Base-by-base conservation (phyloP, 805 yeast species). In the Teunomyces cretensis region DNA sequence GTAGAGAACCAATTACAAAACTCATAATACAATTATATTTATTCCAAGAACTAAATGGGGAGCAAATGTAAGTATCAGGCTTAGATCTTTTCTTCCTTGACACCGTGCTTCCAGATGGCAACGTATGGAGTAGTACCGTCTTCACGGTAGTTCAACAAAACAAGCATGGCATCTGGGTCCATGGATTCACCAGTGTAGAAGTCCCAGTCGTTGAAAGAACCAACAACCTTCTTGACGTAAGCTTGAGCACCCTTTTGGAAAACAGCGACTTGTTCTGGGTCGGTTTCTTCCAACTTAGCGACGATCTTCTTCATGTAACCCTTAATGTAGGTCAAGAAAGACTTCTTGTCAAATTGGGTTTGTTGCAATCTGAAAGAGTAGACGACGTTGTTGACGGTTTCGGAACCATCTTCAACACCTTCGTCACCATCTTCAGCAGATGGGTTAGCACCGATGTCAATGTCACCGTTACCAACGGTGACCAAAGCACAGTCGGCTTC, bases 141-240 rank as follows among this genome's bases (percentile, higher is more conserved):
- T 81, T 94, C 99, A 79, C 99, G 95, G 90, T 92, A 94, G 95
- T 94, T 94, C 76, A 94, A 87, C 74, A 94, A 83, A 61, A 90
- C 89, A 68, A 94, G 77, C 99, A 94, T 94, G 61, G 86, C 99
- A 76, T 94, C 99, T 74, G 99, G 99, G 84, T 94, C 97, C 99
- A 94, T 94, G 70, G 96, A 87, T 81, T 92, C 98, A 81, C 99
- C 98, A 61, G 97, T 92, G 91, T 76, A 94, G 83, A 94, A 94
- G 71, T 94, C 99, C 96, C 95, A 94, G 84, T 94, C 99, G 70
- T 86, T 86, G 94, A 94, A 94, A 75, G 91, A 86, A 65, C 84
- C 86, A 64, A 94, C 74, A 58, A 94, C 86, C 83, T 94, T 94
- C 88, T 94, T 94, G 76, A 88, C 95, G 83, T 91, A 94, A 62